Evolutionary conservation across 768 basidiomycete genomes (phyloP), one percentile per base, ranked within the genome.

Genomic region (Termitomyces sp.): DNA sequence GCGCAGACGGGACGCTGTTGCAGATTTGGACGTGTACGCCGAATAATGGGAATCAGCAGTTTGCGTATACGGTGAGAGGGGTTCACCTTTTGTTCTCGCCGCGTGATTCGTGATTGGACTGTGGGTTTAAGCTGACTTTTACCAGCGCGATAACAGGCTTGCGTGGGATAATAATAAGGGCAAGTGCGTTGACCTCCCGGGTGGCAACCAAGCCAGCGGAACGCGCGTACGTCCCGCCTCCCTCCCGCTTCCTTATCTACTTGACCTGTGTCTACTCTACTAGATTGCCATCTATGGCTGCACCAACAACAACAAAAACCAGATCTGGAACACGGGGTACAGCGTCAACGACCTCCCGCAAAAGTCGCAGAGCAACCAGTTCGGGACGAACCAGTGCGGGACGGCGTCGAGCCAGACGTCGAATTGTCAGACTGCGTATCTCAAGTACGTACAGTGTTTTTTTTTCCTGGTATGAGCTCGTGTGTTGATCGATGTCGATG

Each of bases 371-470:
- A 69, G 78, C 35, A 86, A 79, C 11, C 90, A 89, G 65, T 71
- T 70, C 40, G 87, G 86, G 19, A 83, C 80, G 34, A 89, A 92
- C 70, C 71, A 77, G 54, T 95, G 92, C 65, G 87, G 85, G 1
- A 77, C 81, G 1, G 71, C 70, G 10, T 77, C 83, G 56, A 80
- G 76, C 68, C 81, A 81, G 59, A 51, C 73, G 9, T 88, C 89
- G 0, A 69, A 82, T 35, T 92, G 90, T 68, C 90, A 92, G 69
- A 91, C 88, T 0, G 73, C 77, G 9, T 82, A 82, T 69, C 73
- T 86, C 56, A 89, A 89, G 82, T 79, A 68, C 57, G 76, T 11
- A 67, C 69, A n/a, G 31, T 71, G 42, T 34, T 35, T n/a, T n/a
- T n/a, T n/a, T n/a, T n/a, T n/a, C n/a, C n/a, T n/a, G n/a, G n/a